phyloP scores from a whole-genome alignment of 345 rosid genomes.

The Physaria fendleri region DNA sequence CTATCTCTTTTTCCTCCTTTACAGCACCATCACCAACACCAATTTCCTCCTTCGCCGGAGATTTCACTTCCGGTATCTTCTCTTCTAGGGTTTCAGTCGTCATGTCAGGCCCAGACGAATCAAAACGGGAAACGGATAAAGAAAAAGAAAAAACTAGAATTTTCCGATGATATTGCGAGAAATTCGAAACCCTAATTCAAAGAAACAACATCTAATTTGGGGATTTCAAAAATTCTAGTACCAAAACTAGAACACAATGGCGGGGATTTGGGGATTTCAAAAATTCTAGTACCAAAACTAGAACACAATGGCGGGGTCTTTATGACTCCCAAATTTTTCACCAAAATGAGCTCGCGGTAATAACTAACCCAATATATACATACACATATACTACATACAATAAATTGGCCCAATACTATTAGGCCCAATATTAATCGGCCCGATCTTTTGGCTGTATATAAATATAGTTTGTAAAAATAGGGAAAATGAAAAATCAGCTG shows the following conservation, averaged over 20 bases:
- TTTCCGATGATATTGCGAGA: background rate
- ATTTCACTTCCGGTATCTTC: constrained; percentile 38
- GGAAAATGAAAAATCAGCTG: constrained; percentile 27
- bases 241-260: constrained; percentile 22
- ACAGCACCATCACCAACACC: background rate
- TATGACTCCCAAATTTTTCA: constrained; percentile 1
- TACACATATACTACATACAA: background rate
- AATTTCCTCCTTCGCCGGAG: constrained; percentile 29
- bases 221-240: constrained; percentile 11
- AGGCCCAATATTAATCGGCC: too few species aligned
- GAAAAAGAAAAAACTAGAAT: constrained; percentile 11
- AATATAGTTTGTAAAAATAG: too few species aligned
- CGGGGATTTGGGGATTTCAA: constrained; percentile 28
- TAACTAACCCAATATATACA: constrained; percentile 15
- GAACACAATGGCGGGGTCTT: constrained; percentile 27
- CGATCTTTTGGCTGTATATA: too few species aligned
- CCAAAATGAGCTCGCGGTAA: constrained; percentile 27
- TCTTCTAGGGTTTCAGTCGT: constrained; percentile 64
- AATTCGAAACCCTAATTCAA: constrained; percentile 20
- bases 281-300: constrained; percentile 18
- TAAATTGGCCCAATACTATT: constrained; percentile 1
- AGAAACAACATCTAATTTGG: constrained; percentile 6
- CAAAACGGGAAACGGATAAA: background rate
- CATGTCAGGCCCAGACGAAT: constrained; percentile 32
- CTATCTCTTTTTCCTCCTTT: constrained; percentile 5